A percentile compares a stretch with the other conserved stretches of the same genome.
Conservation (phyloP, 495 filamentous ascomycete species). For the Penicillium coprophilum region DNA sequence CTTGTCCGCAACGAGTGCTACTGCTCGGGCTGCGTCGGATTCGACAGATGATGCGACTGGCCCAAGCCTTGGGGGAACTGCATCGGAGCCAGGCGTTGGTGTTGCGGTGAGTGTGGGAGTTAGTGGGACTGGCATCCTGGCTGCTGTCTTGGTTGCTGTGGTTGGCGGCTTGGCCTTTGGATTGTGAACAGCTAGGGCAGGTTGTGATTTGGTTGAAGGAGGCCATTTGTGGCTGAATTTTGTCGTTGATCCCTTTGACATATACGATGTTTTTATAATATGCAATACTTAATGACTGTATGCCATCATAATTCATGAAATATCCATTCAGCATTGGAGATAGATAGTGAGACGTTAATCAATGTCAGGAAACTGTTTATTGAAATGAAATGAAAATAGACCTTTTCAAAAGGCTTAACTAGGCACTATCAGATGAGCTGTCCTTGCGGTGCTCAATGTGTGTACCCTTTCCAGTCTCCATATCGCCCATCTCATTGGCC, state of each 20-base stretch:
- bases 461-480: conserved; percentile 31
- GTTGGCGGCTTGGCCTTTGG: conserved; percentile 25
- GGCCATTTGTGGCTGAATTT: background rate
- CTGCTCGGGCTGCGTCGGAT: background rate
- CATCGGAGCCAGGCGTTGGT: background rate
- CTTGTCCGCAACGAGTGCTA: conserved; percentile 1
- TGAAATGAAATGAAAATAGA: background rate
- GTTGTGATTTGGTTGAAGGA: background rate
- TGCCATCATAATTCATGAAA: background rate
- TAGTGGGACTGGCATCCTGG: conserved; percentile 1
- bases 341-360: background rate
- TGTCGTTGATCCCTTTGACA: background rate
- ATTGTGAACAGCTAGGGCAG: conserved; percentile 5
- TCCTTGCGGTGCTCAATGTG: conserved; percentile 22
- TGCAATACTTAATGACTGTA: background rate
- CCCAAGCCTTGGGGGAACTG: background rate
- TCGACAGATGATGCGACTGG: background rate
- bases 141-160: conserved; percentile 10
- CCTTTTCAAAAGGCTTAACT: conserved; percentile 7
- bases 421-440: conserved; percentile 13
- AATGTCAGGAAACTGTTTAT: background rate
- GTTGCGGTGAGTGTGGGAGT: background rate
- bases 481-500: conserved; percentile 13
- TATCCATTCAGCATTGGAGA: background rate
- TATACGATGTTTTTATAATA: background rate